These are phyloP conservation scores for Arxiozyma slooffiae DNA, from an alignment of 1,139 yeast genomes.

Conservation along the genomic window DNA sequence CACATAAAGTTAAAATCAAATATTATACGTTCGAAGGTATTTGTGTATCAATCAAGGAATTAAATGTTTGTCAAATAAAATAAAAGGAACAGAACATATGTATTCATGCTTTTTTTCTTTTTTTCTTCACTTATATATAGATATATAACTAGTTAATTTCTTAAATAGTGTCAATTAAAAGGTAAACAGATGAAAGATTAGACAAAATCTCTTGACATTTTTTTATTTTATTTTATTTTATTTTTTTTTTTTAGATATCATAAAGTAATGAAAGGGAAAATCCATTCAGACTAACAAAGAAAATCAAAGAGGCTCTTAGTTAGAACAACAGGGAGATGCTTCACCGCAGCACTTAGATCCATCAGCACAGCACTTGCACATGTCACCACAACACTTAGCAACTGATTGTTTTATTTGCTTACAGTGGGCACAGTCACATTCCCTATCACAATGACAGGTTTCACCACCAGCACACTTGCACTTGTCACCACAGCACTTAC, in stretches of 20 bases:
- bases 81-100: no score
- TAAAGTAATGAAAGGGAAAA: no score
- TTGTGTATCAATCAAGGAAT: no score
- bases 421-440: slow-evolving; percentile 1
- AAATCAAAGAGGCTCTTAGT: neutral
- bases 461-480: neutral
- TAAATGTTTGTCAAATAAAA: no score
- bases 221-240: no score
- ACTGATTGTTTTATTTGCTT: neutral
- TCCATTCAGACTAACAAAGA: no score
- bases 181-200: neutral
- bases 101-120: neutral
- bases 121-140: no score
- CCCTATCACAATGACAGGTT: neutral
- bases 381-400: neutral
- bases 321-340: neutral
- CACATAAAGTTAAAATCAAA: no score
- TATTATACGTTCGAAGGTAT: no score
- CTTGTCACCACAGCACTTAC: no score
- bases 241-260: no score
- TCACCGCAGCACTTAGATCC: neutral
- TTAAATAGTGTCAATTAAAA: no score
- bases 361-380: slow-evolving; percentile 1
- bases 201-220: neutral
- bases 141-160: neutral